Base-by-base conservation (phyloP, 2,329 filamentous ascomycete genomes). In the Verticillium longisporum region DNA sequence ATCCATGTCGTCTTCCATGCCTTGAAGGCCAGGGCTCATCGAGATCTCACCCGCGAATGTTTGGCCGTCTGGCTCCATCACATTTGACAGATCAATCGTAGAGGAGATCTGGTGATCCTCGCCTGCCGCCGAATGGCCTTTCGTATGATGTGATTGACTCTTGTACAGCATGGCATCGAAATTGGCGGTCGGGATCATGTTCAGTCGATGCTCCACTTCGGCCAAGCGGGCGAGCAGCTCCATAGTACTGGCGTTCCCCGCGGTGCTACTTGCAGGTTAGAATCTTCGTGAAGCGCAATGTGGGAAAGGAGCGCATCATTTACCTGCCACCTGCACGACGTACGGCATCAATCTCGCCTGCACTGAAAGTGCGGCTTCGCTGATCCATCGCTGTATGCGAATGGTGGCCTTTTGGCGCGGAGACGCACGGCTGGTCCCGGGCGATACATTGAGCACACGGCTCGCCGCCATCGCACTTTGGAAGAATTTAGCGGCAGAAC, bases 11-110 rank as follows among this genome's bases (percentile, higher is more conserved):
- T 61, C 53, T 4, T 61, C 60, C 2, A 57, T 59, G 6, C 55
- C 61, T 10, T 50, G 31, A 10, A 61, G 53, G 21, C 41, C 55
- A 3, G 54, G 58, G 15, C 53, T 61, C 57, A 63, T 61, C 6
- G 61, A 63, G 7, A 63, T 45, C 54, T 63, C 61, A 13, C 61
- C 61, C 7, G 56, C 58, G 13, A 63, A 63, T 4, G 60, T 61
- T 59, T 63, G 61, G 2, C 61, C 60, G 37, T 63, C 61, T 3
- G 59, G 38, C 37, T 63, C 61, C 10, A 62, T 32, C 3, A 59
- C 57, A 15, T 34, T 59, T 13, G 61, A 54, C 1, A 63, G 60
- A 10, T 59, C 57, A 9, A 60, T 54, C 11, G 54, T 57, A 6
- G 57, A 38, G 1, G 60, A 26, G 1, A 32, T n/a, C 18, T 55